Evolutionary conservation across 2,329 filamentous ascomycete species (phyloP).

Genomic region (Drechslerella dactyloides): DNA sequence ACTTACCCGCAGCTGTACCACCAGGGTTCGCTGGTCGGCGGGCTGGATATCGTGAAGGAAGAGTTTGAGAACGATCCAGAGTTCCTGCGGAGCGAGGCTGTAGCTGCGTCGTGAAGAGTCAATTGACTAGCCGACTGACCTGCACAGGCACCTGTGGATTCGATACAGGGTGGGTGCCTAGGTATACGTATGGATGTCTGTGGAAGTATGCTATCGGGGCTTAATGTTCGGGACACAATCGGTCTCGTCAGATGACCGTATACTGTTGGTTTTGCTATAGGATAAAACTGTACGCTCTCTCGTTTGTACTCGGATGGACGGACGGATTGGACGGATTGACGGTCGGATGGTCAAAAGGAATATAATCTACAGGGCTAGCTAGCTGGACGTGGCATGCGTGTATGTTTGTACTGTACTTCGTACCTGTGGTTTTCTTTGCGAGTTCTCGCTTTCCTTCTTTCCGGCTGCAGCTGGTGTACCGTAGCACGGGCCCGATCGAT

Average conservation of each 20-base stretch:
- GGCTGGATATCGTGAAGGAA: constrained; percentile 96
- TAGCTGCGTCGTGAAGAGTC: constrained; percentile 55
- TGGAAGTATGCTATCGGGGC: too few species aligned
- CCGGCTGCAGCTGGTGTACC: constrained; percentile 8
- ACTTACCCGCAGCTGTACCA: constrained; percentile 97
- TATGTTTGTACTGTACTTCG: not conserved
- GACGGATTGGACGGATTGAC: too few species aligned
- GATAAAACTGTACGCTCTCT: not conserved
- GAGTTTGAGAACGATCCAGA: constrained; percentile 82
- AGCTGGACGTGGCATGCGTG: not conserved
- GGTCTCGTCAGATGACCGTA: not conserved
- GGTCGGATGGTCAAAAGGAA: not conserved
- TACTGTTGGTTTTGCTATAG: not conserved
- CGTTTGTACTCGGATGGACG: not conserved
- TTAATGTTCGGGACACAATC: too few species aligned
- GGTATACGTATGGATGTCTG: too few species aligned
- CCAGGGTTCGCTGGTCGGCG: constrained; percentile 86
- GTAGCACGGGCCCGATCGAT: constrained; percentile 22
- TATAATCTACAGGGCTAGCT: not conserved
- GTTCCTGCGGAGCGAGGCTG: constrained; percentile 78
- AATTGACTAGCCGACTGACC: constrained; percentile 1
- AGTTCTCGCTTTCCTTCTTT: not conserved
- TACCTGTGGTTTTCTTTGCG: too few species aligned
- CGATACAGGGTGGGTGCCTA: too few species aligned
- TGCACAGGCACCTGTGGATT: too few species aligned